These are phyloP conservation scores for Aechmea fasciata DNA, from an alignment of 176 grass and related monocot species.

Conservation along the genomic window DNA sequence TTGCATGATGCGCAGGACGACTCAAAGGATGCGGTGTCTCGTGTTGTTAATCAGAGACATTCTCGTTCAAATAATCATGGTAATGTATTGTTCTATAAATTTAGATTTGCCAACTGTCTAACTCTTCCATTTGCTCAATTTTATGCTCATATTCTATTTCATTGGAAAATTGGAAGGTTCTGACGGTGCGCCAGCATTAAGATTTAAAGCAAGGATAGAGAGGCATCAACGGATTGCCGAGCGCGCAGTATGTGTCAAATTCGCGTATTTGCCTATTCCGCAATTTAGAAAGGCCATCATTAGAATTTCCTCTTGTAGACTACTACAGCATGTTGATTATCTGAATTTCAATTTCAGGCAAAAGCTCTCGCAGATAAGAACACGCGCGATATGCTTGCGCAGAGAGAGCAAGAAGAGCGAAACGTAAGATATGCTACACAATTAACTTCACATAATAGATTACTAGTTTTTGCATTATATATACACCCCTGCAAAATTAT, in stretches of 20 bases:
- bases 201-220: conserved; percentile 20
- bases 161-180: background rate
- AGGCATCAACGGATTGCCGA: conserved; percentile 15
- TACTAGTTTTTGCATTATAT: no score
- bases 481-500: no score
- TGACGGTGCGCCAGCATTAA: conserved; percentile 7
- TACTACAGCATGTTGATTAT: background rate
- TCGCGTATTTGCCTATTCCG: background rate
- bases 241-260: conserved; percentile 15
- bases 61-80: conserved; percentile 5
- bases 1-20: conserved; percentile 1
- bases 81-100: background rate
- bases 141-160: background rate
- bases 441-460: no score
- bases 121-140: background rate
- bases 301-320: conserved; percentile 15
- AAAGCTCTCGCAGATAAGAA: conserved; percentile 79
- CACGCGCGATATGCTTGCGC: conserved; percentile 51
- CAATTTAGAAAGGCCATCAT: conserved; percentile 11
- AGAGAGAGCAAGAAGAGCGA: conserved; percentile 62
- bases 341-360: conserved; percentile 27
- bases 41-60: conserved; percentile 1
- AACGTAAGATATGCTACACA: conserved; percentile 24
- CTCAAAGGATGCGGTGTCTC: background rate
- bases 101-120: background rate